Conservation (phyloP, 768 basidiomycete genomes). For the Sistotremastrum suecicum region DNA sequence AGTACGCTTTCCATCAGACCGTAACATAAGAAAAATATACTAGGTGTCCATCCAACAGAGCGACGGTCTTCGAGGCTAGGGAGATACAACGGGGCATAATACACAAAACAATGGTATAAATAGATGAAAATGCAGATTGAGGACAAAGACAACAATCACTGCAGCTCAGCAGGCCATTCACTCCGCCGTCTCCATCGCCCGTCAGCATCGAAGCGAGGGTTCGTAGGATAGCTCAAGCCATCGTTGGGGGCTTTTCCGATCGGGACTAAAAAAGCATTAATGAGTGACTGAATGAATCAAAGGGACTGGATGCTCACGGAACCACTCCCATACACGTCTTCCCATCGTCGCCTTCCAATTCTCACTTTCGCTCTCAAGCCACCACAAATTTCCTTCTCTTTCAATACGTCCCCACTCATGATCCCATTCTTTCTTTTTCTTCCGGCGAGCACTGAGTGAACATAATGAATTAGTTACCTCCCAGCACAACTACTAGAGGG, state of each 20-base stretch:
- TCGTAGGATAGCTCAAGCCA: slow-evolving; percentile 49
- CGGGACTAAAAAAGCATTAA: slow-evolving; percentile 20
- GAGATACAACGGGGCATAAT: neutral
- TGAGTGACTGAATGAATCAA: neutral
- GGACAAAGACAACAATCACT: slow-evolving; percentile 19
- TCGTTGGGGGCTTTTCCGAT: slow-evolving; percentile 41
- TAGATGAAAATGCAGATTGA: neutral
- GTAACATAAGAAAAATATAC: no score
- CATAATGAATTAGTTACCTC: neutral
- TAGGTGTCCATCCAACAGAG: no score
- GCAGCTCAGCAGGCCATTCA: slow-evolving; percentile 59
- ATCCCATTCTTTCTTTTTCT: slow-evolving; percentile 43
- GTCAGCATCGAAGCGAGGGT: slow-evolving; percentile 58
- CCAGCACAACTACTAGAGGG: neutral
- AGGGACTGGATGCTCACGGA: slow-evolving; percentile 40
- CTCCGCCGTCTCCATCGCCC: slow-evolving; percentile 51
- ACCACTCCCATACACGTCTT: slow-evolving; percentile 48
- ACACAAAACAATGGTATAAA: neutral
- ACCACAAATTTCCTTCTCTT: slow-evolving; percentile 81
- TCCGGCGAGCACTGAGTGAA: slow-evolving; percentile 33
- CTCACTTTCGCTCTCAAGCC: slow-evolving; percentile 42
- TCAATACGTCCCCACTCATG: slow-evolving; percentile 66
- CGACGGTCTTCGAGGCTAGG: neutral
- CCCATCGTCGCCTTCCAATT: slow-evolving; percentile 87
- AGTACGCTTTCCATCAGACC: no score